Conservation (phyloP, 768 basidiomycete genomes). For the Rubroboletus pulcherrimus region DNA sequence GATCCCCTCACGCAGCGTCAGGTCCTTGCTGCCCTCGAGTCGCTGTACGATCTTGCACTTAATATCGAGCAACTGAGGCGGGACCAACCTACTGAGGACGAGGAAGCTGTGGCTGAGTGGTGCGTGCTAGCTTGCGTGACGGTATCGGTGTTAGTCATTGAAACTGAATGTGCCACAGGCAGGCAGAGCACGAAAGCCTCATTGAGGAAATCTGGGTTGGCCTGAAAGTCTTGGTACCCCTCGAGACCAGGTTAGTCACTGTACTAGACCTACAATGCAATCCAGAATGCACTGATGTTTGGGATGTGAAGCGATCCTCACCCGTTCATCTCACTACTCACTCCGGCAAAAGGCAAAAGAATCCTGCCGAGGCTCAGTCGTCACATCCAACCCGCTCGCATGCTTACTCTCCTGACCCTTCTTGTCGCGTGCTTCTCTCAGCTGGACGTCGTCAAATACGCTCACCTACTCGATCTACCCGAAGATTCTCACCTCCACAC, state of each 20-base stretch:
- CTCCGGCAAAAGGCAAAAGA: conserved; percentile 88
- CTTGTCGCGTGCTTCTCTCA: conserved; percentile 93
- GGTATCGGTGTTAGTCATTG: neutral
- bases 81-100: conserved; percentile 65
- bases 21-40: conserved; percentile 74
- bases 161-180: conserved; percentile 39
- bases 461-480: conserved; percentile 63
- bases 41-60: conserved; percentile 79
- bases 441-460: conserved; percentile 83
- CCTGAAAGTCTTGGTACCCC: conserved; percentile 81
- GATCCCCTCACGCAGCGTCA: conserved; percentile 80
- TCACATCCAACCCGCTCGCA: conserved; percentile 71
- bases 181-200: conserved; percentile 50
- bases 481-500: conserved; percentile 47
- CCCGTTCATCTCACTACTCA: conserved; percentile 91
- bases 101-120: conserved; percentile 43
- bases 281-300: neutral
- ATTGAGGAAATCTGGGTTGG: conserved; percentile 77
- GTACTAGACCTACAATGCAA: neutral
- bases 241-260: conserved; percentile 78
- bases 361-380: conserved; percentile 86
- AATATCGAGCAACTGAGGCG: conserved; percentile 82
- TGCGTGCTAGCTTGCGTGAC: conserved; percentile 24
- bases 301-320: conserved; percentile 72
- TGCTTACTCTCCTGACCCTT: conserved; percentile 85